phyloP scores from a whole-genome alignment of 192 early-diverging fungal species.

The Chytriomyces confervae region DNA sequence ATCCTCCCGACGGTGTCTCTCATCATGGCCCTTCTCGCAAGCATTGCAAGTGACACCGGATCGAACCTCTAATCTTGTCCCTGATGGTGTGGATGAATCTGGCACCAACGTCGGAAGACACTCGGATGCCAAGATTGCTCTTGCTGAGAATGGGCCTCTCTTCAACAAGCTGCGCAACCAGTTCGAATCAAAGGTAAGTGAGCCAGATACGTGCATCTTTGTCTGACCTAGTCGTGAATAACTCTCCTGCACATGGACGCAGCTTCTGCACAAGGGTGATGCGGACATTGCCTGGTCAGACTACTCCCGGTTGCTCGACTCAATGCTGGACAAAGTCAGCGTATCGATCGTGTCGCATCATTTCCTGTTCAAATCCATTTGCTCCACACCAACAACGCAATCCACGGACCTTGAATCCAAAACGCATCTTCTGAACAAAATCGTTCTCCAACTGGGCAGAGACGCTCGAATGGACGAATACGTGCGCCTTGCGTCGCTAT shows the following conservation, averaged over 20 bases:
- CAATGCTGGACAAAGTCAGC: conserved; percentile 23
- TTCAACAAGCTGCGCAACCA: conserved; percentile 22
- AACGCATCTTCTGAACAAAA: conserved; percentile 9
- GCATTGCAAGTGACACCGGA: too few species aligned
- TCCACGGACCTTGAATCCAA: conserved; percentile 2
- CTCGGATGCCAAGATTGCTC: not conserved
- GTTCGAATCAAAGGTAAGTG: conserved; percentile 32
- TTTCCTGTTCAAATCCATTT: conserved; percentile 30
- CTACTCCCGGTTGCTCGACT: conserved; percentile 18
- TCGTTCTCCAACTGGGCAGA: conserved; percentile 8
- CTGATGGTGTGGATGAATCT: too few species aligned
- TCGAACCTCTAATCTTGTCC: too few species aligned
- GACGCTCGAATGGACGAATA: conserved; percentile 8
- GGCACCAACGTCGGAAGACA: too few species aligned
- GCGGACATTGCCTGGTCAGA: conserved; percentile 29
- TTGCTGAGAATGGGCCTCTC: not conserved
- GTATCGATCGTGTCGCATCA: conserved; percentile 25
- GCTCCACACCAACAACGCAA: not conserved
- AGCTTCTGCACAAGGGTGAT: conserved; percentile 25
- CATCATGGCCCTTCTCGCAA: too few species aligned
- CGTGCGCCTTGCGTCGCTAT: not conserved
- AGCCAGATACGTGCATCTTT: not conserved
- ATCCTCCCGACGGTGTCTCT: too few species aligned
- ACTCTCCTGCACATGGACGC: not conserved
- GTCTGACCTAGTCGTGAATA: not conserved